Conservation (phyloP, 192 early-diverging fungal genomes). For the Tieghemiomyces parasiticus region DNA sequence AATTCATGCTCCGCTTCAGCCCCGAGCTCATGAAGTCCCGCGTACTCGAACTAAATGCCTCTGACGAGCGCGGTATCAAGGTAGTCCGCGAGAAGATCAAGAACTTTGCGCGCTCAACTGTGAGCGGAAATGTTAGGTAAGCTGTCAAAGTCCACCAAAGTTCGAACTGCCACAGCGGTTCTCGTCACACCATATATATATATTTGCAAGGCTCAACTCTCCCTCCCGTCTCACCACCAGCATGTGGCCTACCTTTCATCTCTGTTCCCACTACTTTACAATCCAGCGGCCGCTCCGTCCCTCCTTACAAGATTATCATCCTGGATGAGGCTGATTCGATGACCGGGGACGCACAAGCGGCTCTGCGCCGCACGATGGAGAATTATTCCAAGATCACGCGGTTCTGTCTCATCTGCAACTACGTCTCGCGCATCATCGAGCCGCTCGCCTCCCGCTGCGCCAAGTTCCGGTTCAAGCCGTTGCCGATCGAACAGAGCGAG, state of each 20-base stretch:
- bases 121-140: slow-evolving; percentile 16
- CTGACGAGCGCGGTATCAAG: slow-evolving; percentile 93
- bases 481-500: slow-evolving; percentile 43
- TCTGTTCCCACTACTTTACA: no score
- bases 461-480: slow-evolving; percentile 86
- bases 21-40: slow-evolving; percentile 60
- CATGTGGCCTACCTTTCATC: no score
- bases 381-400: slow-evolving; percentile 82
- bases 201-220: no score
- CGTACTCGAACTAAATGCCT: slow-evolving; percentile 90
- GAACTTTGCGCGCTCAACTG: slow-evolving; percentile 69
- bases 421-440: slow-evolving; percentile 82
- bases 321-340: slow-evolving; percentile 96
- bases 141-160: no score
- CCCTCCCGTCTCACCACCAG: no score
- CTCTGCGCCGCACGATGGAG: slow-evolving; percentile 88
- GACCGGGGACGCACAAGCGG: slow-evolving; percentile 87
- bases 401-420: slow-evolving; percentile 92
- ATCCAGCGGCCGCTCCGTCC: slow-evolving; percentile 29
- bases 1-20: no score
- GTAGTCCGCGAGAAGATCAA: slow-evolving; percentile 88
- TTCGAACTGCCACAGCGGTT: no score
- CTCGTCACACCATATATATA: no score
- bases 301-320: slow-evolving; percentile 92
- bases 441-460: slow-evolving; percentile 87